Evolutionary conservation across 768 basidiomycete genomes (phyloP).

Genomic region (Cystofilobasidium ferigula): DNA sequence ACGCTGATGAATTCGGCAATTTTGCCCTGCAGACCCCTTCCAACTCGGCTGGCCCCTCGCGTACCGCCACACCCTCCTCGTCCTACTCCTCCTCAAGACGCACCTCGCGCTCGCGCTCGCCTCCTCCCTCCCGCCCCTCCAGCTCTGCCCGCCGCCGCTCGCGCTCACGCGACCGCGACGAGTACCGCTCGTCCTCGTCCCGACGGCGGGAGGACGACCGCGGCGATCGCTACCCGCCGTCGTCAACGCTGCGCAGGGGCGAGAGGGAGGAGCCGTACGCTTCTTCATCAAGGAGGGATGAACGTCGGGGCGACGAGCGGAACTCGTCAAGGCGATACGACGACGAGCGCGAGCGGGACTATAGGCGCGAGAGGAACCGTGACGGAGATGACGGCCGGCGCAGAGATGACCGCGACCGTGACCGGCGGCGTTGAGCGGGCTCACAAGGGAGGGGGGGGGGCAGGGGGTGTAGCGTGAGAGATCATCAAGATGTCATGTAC

Average conservation of each 20-base stretch:
- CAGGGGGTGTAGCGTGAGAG: neutral
- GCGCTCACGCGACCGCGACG: neutral
- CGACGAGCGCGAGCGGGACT: neutral
- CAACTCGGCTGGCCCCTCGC: neutral
- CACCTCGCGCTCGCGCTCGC: slow-evolving; percentile 38
- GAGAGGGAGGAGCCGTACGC: neutral
- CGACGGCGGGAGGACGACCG: neutral
- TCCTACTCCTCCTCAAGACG: slow-evolving; percentile 36
- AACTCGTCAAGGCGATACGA: neutral
- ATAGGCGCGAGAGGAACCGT: neutral
- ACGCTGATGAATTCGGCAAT: slow-evolving; percentile 20
- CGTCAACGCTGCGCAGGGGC: neutral
- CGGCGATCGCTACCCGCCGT: neutral
- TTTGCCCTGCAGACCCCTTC: slow-evolving; percentile 15
- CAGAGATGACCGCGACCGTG: neutral
- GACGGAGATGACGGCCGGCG: neutral
- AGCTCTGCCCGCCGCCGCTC: slow-evolving; percentile 40
- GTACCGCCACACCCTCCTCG: slow-evolving; percentile 10
- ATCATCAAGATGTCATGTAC: no score
- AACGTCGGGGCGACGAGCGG: neutral
- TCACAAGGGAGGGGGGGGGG: no score
- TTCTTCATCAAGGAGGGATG: no score
- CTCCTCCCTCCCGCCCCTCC: slow-evolving; percentile 39
- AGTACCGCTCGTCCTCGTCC: neutral
- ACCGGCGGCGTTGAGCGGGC: neutral